Evolutionary conservation across 2,329 filamentous ascomycete species (phyloP), one percentile per base, ranked within the genome.

Genomic region (Cytospora chrysosperma): DNA sequence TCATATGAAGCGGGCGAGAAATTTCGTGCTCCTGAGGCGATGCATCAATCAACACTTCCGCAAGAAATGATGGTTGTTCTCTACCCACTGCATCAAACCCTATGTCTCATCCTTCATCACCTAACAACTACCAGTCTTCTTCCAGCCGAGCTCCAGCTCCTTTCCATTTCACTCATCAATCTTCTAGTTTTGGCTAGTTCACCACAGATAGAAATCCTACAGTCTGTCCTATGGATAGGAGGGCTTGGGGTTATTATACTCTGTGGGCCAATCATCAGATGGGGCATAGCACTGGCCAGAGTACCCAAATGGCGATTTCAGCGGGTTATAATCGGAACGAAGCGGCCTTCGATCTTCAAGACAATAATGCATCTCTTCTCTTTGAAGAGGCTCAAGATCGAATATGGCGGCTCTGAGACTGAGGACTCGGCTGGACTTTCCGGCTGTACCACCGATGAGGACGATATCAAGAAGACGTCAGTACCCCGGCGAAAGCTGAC

Each of bases 271-370:
- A 85, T 95, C 15, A 85, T 98, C 40, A 84, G 83, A 70, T 96
- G 92, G 90, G 93, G 91, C 53, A 89, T 98, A 59, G 85, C 89
- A 28, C 79, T 99, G 65, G 93, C 94, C 57, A 85, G 94, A 63
- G 91, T 98, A 21, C 95, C 95, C 2, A 92, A 88, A 70, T 97
- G 94, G 92, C 90, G 93, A 51, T 93, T 98, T 70, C 85, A 87
- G 69, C 85, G 88, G 61, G 77, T 81, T 21, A 74, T 77, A 1
- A 73, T 72, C 32, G 70, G 69, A 6, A 71, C 73, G 62, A 75
- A 76, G 68, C 74, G 76, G 62, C 65, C 72, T 40, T 70, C 74
- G 66, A 66, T 73, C 69, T 59, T 79, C 68, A 71, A 81, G 69
- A 75, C 76, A 66, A 59, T 76, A 69, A 49, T 47, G 30, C 70